Base-by-base conservation (phyloP, 768 basidiomycete genomes). In the Lactarius tabidus region DNA sequence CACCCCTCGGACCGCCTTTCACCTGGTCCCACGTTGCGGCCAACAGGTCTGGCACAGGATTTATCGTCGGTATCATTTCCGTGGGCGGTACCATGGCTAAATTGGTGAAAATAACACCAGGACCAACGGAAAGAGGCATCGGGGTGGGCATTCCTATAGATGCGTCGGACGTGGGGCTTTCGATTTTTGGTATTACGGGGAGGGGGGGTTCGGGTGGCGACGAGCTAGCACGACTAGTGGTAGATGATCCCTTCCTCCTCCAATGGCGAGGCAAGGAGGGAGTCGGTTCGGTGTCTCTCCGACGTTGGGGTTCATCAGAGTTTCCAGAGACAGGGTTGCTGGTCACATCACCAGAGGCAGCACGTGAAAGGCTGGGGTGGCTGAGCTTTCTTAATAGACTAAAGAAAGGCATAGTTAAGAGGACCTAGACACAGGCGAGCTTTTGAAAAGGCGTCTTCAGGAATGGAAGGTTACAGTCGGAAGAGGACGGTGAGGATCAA, bases 321-420 rank as follows among this genome's bases (percentile, higher is more conserved):
- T 23, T 35, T 23, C 43, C 45, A 57, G 45, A 29, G 12, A 6
- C 10, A 23, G 6, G 23, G 36, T 26, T 12, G 9, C 28, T 23
- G 12, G 1, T 12, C 8, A 33, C 12, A 35, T 56, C 59, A 5
- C 31, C 17, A 41, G 59, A 31, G n/a, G 10, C 17, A 43, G 29
- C 6, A 35, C 15, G 48, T 2, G 56, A 14, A 20, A 65, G 56
- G 6, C 1, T 39, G 3, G 60, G 48, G 4, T 57, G 55, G 55
- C 45, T 61, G 29, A 23, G 26, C 51, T 51, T 66, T 15, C 38
- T 61, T 35, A 61, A 62, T 20, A 43, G 26, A 35, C 29, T 55
- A 14, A 48, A 26, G 26, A 62, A 35, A 28, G 38, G 20, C 60
- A 66, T 66, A 28, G 36, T 48, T 45, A n/a, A 26, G 45, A 48